Evolutionary conservation across 2,329 filamentous ascomycete genomes (phyloP), one percentile per base, ranked within the genome.

Genomic region (Penicillium hordei): DNA sequence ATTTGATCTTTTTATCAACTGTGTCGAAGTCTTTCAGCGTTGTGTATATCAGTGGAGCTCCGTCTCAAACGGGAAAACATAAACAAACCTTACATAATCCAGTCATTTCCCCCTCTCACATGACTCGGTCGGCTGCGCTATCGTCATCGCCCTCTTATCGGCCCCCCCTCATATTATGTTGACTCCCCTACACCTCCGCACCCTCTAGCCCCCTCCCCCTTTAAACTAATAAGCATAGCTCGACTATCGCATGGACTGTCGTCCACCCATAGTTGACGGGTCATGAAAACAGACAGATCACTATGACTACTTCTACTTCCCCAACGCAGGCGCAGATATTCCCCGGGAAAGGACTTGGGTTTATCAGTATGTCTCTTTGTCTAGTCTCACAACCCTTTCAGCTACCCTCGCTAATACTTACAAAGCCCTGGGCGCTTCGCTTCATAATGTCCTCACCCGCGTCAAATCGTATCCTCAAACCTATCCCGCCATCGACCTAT

Each of bases 361-460:
- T 86, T 63, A 78, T 88, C 61, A 78, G 79, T 77, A 76, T 63
- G 75, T 71, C 40, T 57, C 46, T 42, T 46, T 55, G 31, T 46
- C 12, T 46, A 9, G 33, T 55, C 56, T 60, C 56, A 62, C 56
- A 64, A 19, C 48, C 34, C 36, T 42, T 48, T 15, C 29, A 29
- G 33, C 42, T 48, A 4, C 48, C 60, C 56, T 57, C 51, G 66
- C 62, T 73, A 70, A 72, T 55, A 57, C 40, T 54, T 52, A 21
- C 23, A 51, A 71, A 96, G 92, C 88, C 49, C 86, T 99, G 57
- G 94, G 94, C 56, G 90, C 91, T 62, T 96, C 93, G 2, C 84
- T 99, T 36, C 92, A 97, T 76, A 91, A 96, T 71, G 84, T 95
- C 68, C 78, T 97, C 59, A 92, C 90, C 29, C 88, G 90, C 52